Conservation (phyloP, 805 yeast species). For the Starmerella vaccinii region DNA sequence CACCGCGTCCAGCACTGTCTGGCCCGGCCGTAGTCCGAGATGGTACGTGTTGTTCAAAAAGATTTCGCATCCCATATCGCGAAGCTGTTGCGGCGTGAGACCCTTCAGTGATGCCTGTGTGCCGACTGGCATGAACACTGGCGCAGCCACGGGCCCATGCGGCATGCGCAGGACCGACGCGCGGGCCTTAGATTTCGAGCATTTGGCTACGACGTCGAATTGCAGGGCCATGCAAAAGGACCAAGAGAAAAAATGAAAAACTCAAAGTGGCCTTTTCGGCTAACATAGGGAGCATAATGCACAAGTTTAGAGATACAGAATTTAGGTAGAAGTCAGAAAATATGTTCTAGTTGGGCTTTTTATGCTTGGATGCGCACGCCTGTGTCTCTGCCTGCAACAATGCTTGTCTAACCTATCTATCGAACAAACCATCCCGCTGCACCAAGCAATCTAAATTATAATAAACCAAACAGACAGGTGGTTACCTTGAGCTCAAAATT, state of each 20-base stretch:
- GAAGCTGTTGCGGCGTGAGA: slow-evolving; percentile 36
- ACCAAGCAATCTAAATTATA: no score
- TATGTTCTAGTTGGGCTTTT: no score
- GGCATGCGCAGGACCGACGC: slow-evolving; percentile 37
- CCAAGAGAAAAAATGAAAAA: slow-evolving; percentile 1
- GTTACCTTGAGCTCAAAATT: no score
- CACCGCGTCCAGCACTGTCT: slow-evolving; percentile 33
- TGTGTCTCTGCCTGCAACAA: no score
- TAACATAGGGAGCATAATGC: no score
- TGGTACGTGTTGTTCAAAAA: slow-evolving; percentile 39
- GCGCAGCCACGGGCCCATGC: slow-evolving; percentile 37
- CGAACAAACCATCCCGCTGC: no score
- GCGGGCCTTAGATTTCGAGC: slow-evolving; percentile 37
- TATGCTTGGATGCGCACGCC: no score
- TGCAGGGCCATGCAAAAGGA: slow-evolving; percentile 27
- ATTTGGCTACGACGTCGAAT: slow-evolving; percentile 35
- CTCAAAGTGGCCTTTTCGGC: no score
- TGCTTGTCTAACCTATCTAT: no score
- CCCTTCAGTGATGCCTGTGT: slow-evolving; percentile 41
- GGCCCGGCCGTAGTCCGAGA: slow-evolving; percentile 38
- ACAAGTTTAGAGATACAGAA: no score
- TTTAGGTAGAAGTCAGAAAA: no score
- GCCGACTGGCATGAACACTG: slow-evolving; percentile 42
- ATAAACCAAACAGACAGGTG: no score
- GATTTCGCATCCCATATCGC: slow-evolving; percentile 34